A percentile compares a stretch with the other conserved stretches of the same genome.
phyloP scores from a whole-genome alignment of 2,329 filamentous ascomycete species.

The Fusarium sp. region DNA sequence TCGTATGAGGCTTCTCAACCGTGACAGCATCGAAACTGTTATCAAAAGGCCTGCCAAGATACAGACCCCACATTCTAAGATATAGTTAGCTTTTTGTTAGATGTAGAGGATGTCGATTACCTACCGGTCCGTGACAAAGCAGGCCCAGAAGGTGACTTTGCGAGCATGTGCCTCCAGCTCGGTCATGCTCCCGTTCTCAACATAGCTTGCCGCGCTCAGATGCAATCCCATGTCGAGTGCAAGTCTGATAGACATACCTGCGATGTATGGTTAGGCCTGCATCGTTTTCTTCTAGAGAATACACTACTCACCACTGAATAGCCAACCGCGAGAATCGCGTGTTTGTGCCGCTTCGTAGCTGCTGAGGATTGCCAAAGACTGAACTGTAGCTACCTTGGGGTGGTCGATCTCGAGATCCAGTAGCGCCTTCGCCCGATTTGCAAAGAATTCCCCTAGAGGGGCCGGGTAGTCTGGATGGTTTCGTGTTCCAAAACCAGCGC shows the following conservation, averaged over 20 bases:
- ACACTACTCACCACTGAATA: conserved; percentile 8
- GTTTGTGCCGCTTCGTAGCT: conserved; percentile 6
- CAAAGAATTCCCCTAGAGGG: conserved; percentile 10
- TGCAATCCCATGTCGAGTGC: neutral
- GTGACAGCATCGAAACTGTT: conserved; percentile 7
- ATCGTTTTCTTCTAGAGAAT: too few relatives aligned
- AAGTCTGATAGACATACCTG: neutral
- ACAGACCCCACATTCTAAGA: conserved; percentile 8
- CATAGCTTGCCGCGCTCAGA: neutral
- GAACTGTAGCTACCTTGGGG: conserved; percentile 5
- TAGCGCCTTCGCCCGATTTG: conserved; percentile 9
- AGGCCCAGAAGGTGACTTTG: conserved; percentile 11
- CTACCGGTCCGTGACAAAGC: conserved; percentile 4
- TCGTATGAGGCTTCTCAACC: conserved; percentile 1
- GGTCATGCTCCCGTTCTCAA: neutral
- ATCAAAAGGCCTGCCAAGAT: conserved; percentile 14
- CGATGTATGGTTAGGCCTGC: too few relatives aligned
- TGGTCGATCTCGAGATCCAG: conserved; percentile 11
- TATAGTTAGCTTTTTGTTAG: too few relatives aligned
- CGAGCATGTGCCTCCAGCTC: neutral
- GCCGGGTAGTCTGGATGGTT: conserved; percentile 1
- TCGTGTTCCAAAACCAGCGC: neutral
- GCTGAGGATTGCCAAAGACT: conserved; percentile 13
- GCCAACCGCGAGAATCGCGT: conserved; percentile 13
- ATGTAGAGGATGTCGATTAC: too few relatives aligned